Conservation (phyloP, 768 basidiomycete species). For the Wakefieldia striispora region DNA sequence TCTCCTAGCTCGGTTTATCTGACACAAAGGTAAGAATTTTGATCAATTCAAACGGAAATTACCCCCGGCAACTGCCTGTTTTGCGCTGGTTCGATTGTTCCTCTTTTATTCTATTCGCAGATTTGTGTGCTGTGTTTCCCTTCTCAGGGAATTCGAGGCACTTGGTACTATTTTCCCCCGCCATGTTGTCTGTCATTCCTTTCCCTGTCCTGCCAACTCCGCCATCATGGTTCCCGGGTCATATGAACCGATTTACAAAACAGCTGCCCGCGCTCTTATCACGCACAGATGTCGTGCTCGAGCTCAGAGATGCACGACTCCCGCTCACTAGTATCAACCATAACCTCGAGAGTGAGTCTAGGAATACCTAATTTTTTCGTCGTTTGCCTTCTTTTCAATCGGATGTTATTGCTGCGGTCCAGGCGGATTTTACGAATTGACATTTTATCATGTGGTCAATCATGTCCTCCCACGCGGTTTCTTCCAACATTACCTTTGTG, state of each 20-base stretch:
- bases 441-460: conserved; percentile 19
- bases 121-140: conserved; percentile 7
- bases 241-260: conserved; percentile 87
- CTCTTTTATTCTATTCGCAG: conserved; percentile 7
- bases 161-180: conserved; percentile 11
- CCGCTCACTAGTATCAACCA: conserved; percentile 94
- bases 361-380: background rate
- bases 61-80: background rate
- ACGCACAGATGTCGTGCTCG: conserved; percentile 88
- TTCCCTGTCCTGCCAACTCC: conserved; percentile 60
- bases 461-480: conserved; percentile 22
- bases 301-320: conserved; percentile 89
- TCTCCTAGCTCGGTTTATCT: background rate
- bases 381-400: background rate
- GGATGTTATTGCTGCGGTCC: conserved; percentile 1
- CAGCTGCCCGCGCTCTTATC: conserved; percentile 74
- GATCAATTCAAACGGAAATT: conserved; percentile 1
- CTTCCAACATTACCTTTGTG: conserved; percentile 2
- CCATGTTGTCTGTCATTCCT: conserved; percentile 36
- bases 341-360: conserved; percentile 71
- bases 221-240: conserved; percentile 94
- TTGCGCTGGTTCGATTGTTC: background rate
- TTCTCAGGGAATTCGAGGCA: conserved; percentile 9
- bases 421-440: conserved; percentile 1
- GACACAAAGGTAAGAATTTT: background rate